Percentiles rank a stretch among this genome's conserved stretches.
Conservation (phyloP, 306 rosid species). For the Castanea sativa region DNA sequence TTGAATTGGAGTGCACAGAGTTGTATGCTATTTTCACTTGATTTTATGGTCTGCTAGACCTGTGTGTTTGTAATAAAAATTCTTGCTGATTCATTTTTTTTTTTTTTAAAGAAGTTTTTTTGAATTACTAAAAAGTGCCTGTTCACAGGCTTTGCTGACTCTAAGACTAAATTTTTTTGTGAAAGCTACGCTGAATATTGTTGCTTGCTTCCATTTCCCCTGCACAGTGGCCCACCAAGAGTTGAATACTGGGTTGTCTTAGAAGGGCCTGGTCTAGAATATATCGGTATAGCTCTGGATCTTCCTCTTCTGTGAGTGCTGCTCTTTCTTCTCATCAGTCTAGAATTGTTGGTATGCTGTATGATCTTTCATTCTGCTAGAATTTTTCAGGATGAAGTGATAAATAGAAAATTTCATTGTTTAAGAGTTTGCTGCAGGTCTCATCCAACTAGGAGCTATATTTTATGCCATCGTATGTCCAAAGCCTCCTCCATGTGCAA, state of each 20-base stretch:
- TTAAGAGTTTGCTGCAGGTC: constrained; percentile 81
- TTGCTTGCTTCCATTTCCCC: constrained; percentile 83
- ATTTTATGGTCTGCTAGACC: too few species aligned
- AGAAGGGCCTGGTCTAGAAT: constrained; percentile 67
- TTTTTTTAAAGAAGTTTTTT: background rate
- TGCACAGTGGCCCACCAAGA: constrained; percentile 59
- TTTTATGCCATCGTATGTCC: constrained; percentile 85
- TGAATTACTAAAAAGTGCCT: background rate
- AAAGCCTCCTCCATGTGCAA: constrained; percentile 79
- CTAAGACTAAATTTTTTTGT: constrained; percentile 29
- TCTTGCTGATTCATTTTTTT: too few species aligned
- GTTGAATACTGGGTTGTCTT: constrained; percentile 75
- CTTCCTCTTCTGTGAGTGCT: constrained; percentile 79
- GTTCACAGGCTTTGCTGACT: constrained; percentile 14
- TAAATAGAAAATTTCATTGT: constrained; percentile 36
- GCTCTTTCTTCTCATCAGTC: constrained; percentile 10
- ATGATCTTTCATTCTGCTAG: constrained; percentile 9
- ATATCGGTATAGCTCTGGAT: constrained; percentile 68
- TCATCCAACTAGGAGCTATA: constrained; percentile 86
- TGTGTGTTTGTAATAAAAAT: too few species aligned
- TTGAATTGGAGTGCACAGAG: too few species aligned
- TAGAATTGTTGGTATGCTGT: background rate
- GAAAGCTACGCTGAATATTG: constrained; percentile 64
- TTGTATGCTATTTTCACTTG: too few species aligned
- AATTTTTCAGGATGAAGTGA: constrained; percentile 17